Percentiles rank a stretch among this genome's conserved stretches.
Conservation (phyloP, 805 yeast species). For the Alloascoidea hylecoeti region DNA sequence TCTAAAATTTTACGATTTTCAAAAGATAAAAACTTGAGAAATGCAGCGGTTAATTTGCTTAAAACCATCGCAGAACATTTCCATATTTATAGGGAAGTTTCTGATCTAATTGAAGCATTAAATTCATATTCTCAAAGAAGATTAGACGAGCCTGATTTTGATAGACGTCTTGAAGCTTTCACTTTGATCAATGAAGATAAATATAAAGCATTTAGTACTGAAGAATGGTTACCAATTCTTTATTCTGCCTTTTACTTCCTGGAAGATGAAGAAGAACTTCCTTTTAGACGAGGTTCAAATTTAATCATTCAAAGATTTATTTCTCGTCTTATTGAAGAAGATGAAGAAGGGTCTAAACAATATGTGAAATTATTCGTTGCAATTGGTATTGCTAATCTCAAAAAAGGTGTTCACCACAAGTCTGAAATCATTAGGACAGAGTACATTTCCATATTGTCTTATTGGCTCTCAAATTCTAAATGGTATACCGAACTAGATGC, state of each 20-base stretch:
- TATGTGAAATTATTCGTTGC: conserved; percentile 30
- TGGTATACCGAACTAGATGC: conserved; percentile 38
- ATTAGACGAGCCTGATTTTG: conserved; percentile 69
- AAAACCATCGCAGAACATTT: conserved; percentile 40
- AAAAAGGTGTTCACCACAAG: conserved; percentile 46
- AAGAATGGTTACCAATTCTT: conserved; percentile 73
- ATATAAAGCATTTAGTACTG: conserved; percentile 26
- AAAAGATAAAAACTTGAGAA: conserved; percentile 48
- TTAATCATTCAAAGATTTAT: conserved; percentile 42
- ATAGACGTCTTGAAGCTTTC: conserved; percentile 55
- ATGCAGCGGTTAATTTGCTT: conserved; percentile 45
- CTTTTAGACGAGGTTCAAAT: conserved; percentile 67
- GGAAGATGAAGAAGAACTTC: conserved; percentile 64
- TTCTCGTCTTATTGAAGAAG: neutral
- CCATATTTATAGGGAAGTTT: conserved; percentile 26
- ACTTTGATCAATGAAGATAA: conserved; percentile 42
- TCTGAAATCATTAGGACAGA: conserved; percentile 59
- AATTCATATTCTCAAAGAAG: conserved; percentile 54
- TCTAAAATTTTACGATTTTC: conserved; percentile 46
- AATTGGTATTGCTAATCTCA: conserved; percentile 48
- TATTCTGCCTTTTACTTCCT: conserved; percentile 57
- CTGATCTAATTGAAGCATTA: conserved; percentile 42
- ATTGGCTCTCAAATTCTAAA: conserved; percentile 35
- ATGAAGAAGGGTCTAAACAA: neutral
- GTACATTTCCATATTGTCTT: conserved; percentile 50